phyloP scores from a whole-genome alignment of 805 yeast species.

The Kuraishia floccosa region DNA sequence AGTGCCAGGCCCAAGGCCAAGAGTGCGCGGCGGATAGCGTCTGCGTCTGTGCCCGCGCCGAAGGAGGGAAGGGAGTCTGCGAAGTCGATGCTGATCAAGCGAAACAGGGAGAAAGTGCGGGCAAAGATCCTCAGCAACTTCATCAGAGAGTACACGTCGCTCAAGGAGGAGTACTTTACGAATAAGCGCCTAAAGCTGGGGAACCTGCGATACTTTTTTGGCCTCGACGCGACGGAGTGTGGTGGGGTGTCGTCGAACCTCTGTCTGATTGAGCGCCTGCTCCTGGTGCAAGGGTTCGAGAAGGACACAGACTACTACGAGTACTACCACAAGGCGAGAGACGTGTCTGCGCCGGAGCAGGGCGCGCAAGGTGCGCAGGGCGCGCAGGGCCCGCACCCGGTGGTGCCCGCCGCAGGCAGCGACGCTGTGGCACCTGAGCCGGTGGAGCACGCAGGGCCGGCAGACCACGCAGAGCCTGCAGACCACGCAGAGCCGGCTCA shows the following conservation, averaged over 20 bases:
- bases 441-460: background rate
- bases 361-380: too few species aligned
- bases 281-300: constrained; percentile 2
- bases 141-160: constrained; percentile 12
- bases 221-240: too few species aligned
- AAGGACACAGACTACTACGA: background rate
- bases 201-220: constrained; percentile 11
- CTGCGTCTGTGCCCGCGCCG: background rate
- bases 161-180: constrained; percentile 10
- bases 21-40: too few species aligned
- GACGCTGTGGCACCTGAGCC: background rate
- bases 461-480: too few species aligned
- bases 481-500: too few species aligned
- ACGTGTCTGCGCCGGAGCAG: too few species aligned
- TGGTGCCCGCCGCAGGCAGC: background rate
- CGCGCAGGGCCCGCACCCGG: background rate
- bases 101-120: constrained; percentile 8
- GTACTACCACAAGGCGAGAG: background rate
- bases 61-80: background rate
- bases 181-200: constrained; percentile 11
- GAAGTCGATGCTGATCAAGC: background rate
- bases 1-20: too few species aligned
- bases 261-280: constrained; percentile 1
- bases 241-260: background rate
- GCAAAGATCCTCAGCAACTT: constrained; percentile 15